Conservation (phyloP, 2,329 filamentous ascomycete species). For the Apiospora saccharicola region DNA sequence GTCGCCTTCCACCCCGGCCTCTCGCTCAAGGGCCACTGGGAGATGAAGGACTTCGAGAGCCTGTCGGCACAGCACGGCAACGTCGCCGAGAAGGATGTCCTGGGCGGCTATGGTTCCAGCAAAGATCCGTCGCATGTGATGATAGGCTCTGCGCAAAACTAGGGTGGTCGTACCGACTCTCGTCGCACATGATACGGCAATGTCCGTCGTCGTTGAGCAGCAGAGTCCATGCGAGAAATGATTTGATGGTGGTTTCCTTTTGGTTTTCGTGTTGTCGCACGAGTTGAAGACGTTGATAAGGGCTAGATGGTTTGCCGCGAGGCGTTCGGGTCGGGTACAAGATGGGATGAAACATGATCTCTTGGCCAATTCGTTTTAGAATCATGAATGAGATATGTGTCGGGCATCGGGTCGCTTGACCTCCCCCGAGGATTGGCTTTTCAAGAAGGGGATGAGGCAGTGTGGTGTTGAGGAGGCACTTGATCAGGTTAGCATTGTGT, state of each 20-base stretch:
- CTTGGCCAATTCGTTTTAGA: neutral
- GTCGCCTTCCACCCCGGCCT: slow-evolving; percentile 43
- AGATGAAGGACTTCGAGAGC: slow-evolving; percentile 6
- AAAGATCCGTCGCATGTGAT: neutral
- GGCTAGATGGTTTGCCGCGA: neutral
- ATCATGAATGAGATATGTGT: neutral
- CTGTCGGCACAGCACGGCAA: neutral
- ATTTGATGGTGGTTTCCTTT: neutral
- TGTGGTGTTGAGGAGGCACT: neutral
- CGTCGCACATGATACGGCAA: neutral
- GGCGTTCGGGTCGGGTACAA: neutral
- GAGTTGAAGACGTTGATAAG: neutral
- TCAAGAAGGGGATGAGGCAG: neutral
- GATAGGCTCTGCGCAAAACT: neutral
- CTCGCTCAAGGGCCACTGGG: slow-evolving; percentile 27
- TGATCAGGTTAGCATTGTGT: neutral
- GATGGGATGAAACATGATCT: slow-evolving; percentile 9
- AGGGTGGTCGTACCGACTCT: neutral
- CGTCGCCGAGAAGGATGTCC: neutral
- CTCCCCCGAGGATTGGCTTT: neutral
- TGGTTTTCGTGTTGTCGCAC: neutral
- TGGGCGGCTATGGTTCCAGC: slow-evolving; percentile 3
- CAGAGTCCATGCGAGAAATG: neutral
- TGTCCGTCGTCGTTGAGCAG: neutral
- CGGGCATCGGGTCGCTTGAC: neutral